Percentiles rank a stretch among this genome's conserved stretches.
phyloP scores from a whole-genome alignment of 345 rosid species.

The Salix brachista region DNA sequence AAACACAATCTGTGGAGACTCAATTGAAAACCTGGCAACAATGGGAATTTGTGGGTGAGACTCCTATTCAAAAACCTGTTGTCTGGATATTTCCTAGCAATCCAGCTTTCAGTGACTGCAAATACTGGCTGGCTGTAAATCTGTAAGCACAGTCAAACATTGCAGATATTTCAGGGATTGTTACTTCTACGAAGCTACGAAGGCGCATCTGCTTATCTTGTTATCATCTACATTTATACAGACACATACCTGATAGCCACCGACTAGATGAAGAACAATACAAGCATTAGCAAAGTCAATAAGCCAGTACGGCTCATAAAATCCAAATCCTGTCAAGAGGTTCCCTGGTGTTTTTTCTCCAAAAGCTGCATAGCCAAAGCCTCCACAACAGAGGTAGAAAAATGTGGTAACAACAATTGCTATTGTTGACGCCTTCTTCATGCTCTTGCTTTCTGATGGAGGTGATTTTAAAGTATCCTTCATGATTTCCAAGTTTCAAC shows the following conservation, averaged over 20 bases:
- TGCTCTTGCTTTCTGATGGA: conserved; percentile 40
- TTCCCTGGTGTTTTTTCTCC: conserved; percentile 51
- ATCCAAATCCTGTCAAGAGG: conserved; percentile 49
- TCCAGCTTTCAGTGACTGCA: conserved; percentile 41
- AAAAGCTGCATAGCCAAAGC: conserved; percentile 53
- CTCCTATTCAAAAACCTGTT: conserved; percentile 27
- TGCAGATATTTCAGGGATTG: neutral
- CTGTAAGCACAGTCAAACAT: conserved; percentile 20
- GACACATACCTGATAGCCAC: conserved; percentile 28
- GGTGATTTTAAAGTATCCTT: conserved; percentile 33
- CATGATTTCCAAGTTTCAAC: neutral
- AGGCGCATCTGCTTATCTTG: neutral
- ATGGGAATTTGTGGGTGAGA: conserved; percentile 34
- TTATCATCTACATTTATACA: neutral
- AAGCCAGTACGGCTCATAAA: conserved; percentile 52
- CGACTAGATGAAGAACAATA: conserved; percentile 43
- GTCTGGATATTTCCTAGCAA: conserved; percentile 38
- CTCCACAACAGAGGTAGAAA: conserved; percentile 42
- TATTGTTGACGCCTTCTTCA: conserved; percentile 42
- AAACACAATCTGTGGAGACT: conserved; percentile 42
- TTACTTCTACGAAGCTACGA: neutral
- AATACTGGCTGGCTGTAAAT: conserved; percentile 53
- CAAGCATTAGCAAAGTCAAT: conserved; percentile 48
- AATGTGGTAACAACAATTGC: conserved; percentile 30
- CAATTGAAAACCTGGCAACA: conserved; percentile 25